Evolutionary conservation across 2,329 filamentous ascomycete species (phyloP).

Genomic region (Fusarium irregulare): DNA sequence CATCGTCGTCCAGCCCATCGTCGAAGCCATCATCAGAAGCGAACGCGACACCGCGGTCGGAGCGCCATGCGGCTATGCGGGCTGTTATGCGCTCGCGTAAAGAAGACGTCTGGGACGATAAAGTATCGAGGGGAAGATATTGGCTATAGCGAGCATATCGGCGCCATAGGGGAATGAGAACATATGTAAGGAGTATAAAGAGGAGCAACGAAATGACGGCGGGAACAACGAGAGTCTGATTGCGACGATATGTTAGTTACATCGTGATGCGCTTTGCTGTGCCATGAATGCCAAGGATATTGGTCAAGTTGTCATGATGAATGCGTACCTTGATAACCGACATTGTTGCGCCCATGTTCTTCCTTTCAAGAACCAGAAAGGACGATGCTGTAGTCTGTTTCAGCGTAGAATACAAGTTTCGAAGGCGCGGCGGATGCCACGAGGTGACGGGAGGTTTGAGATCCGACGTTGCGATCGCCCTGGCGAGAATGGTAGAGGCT

Average conservation of each 20-base stretch:
- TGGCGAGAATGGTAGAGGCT: conserved; percentile 12
- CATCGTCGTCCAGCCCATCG: conserved; percentile 63
- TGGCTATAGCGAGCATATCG: conserved; percentile 78
- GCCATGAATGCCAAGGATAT: conserved; percentile 1
- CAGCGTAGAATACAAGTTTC: neutral
- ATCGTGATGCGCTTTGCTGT: neutral
- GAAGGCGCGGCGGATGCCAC: conserved; percentile 13
- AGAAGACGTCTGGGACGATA: conserved; percentile 67
- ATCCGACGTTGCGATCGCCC: conserved; percentile 19
- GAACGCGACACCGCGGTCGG: conserved; percentile 56
- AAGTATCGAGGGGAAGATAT: conserved; percentile 76
- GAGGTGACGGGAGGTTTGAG: conserved; percentile 21
- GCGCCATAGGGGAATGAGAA: conserved; percentile 75
- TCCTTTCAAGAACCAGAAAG: neutral
- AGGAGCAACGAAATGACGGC: conserved; percentile 76
- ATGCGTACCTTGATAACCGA: conserved; percentile 51
- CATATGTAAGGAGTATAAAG: conserved; percentile 73
- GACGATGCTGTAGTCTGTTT: conserved; percentile 1
- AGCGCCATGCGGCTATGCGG: conserved; percentile 56
- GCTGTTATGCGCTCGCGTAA: conserved; percentile 62
- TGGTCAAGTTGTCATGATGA: conserved; percentile 19
- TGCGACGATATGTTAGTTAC: conserved; percentile 24
- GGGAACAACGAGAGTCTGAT: conserved; percentile 75
- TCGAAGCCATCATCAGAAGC: conserved; percentile 56
- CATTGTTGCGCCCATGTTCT: conserved; percentile 50